Percentiles rank a stretch among this genome's conserved stretches.
phyloP scores from a whole-genome alignment of 345 rosid genomes.

The Fremontodendron californicum region DNA sequence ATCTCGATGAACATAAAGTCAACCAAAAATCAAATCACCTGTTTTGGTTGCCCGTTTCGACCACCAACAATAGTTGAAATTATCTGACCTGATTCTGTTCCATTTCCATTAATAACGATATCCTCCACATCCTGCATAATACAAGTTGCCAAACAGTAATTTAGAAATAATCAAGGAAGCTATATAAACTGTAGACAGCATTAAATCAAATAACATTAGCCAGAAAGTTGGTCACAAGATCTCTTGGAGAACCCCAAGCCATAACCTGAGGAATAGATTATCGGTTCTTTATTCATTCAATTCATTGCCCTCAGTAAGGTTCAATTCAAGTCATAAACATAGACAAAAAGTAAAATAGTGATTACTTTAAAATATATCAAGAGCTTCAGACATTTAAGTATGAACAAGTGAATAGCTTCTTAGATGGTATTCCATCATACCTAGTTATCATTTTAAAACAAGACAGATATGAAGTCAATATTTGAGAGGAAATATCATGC shows the following conservation, averaged over 20 bases:
- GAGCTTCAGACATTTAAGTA: not conserved
- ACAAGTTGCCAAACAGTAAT: not conserved
- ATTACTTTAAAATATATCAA: not conserved
- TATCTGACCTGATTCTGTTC: slow-evolving; percentile 83
- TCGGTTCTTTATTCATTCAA: not conserved
- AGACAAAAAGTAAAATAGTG: too few relatives aligned
- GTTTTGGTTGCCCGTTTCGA: slow-evolving; percentile 85
- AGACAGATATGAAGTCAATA: not conserved
- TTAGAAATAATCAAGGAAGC: not conserved
- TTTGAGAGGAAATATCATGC: not conserved
- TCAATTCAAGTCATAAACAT: slow-evolving; percentile 3
- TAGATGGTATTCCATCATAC: not conserved
- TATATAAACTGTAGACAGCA: not conserved
- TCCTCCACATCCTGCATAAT: slow-evolving; percentile 59
- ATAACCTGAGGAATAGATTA: not conserved
- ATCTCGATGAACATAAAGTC: not conserved
- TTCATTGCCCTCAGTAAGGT: not conserved
- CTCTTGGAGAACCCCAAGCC: not conserved
- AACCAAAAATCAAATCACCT: slow-evolving; percentile 43
- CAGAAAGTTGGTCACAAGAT: not conserved
- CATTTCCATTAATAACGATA: slow-evolving; percentile 60
- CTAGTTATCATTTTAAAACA: not conserved
- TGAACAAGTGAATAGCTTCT: not conserved
- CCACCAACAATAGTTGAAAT: slow-evolving; percentile 78
- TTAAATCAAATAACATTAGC: not conserved